Percentiles rank a stretch among this genome's conserved stretches.
These are phyloP conservation scores for Silene conica DNA, from an alignment of 148 eudicot species.

Conservation along the genomic window DNA sequence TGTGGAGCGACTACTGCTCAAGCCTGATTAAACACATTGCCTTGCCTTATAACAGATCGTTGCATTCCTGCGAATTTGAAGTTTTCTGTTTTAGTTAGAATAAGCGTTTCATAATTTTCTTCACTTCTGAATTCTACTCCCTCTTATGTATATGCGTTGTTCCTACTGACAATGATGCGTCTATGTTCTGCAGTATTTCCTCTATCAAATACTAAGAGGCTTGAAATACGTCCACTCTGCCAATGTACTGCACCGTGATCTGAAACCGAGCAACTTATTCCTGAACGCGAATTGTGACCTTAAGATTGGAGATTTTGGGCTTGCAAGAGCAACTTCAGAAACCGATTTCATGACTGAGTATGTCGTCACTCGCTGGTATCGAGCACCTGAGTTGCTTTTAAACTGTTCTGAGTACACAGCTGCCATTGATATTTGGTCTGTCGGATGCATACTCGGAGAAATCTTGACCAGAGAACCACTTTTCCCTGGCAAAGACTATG, in stretches of 20 bases:
- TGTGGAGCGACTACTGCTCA: too few relatives aligned
- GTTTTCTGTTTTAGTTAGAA: neutral
- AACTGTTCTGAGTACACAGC: conserved; percentile 75
- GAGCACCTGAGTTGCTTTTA: conserved; percentile 81
- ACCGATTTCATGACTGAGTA: conserved; percentile 93
- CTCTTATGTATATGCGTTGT: neutral
- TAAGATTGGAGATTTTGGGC: conserved; percentile 84
- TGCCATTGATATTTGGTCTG: conserved; percentile 92
- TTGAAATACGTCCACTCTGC: conserved; percentile 85
- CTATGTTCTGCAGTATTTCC: conserved; percentile 58
- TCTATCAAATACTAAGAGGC: conserved; percentile 78
- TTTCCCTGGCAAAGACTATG: conserved; percentile 77
- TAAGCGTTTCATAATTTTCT: too few relatives aligned
- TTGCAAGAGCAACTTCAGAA: conserved; percentile 85
- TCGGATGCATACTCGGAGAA: conserved; percentile 88
- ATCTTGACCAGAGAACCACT: conserved; percentile 65
- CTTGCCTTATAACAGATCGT: too few relatives aligned
- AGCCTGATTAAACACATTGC: too few relatives aligned
- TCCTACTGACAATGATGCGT: conserved; percentile 23
- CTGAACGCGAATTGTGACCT: conserved; percentile 85
- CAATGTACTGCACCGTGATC: conserved; percentile 77
- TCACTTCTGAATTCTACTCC: too few relatives aligned
- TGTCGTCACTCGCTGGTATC: conserved; percentile 88
- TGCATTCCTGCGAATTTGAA: neutral
- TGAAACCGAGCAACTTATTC: conserved; percentile 81